phyloP scores from a whole-genome alignment of 208 protist genomes.

The Acanthamoeba castellanii region DNA sequence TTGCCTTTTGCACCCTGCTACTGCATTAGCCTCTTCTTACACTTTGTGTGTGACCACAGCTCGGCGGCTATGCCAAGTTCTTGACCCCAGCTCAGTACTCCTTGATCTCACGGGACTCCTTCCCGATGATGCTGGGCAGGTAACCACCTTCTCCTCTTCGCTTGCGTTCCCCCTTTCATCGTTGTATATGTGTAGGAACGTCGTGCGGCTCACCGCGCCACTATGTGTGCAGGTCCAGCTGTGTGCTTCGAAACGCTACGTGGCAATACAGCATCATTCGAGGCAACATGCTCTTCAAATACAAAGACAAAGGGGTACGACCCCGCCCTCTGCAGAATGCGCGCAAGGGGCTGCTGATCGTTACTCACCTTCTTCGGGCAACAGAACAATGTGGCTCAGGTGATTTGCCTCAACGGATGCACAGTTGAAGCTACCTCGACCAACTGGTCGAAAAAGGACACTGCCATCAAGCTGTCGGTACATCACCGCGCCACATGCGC shows the following conservation, averaged over 20 bases:
- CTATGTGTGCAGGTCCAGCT: not conserved
- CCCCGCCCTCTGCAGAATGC: not conserved
- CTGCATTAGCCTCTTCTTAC: too few species aligned
- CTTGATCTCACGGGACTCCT: not conserved
- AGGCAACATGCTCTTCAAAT: slow-evolving; percentile 70
- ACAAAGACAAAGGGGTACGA: slow-evolving; percentile 29
- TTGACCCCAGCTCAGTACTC: slow-evolving; percentile 15
- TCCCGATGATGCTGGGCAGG: slow-evolving; percentile 60
- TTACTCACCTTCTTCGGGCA: not conserved
- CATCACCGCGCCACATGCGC: not conserved
- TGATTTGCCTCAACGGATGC: slow-evolving; percentile 51
- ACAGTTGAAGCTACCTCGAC: not conserved
- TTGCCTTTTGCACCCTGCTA: not conserved
- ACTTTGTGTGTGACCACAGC: not conserved
- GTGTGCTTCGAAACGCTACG: not conserved
- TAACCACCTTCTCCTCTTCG: not conserved
- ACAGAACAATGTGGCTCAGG: slow-evolving; percentile 30
- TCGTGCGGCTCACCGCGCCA: too few species aligned
- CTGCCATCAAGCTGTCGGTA: slow-evolving; percentile 25
- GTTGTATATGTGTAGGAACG: not conserved
- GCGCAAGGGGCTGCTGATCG: not conserved
- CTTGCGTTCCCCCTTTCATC: not conserved
- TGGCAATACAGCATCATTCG: slow-evolving; percentile 21
- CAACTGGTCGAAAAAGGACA: slow-evolving; percentile 51
- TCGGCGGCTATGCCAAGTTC: slow-evolving; percentile 19